Evolutionary conservation across 75 land plant species (phyloP).

Genomic region (Selaginella moellendorffii): DNA sequence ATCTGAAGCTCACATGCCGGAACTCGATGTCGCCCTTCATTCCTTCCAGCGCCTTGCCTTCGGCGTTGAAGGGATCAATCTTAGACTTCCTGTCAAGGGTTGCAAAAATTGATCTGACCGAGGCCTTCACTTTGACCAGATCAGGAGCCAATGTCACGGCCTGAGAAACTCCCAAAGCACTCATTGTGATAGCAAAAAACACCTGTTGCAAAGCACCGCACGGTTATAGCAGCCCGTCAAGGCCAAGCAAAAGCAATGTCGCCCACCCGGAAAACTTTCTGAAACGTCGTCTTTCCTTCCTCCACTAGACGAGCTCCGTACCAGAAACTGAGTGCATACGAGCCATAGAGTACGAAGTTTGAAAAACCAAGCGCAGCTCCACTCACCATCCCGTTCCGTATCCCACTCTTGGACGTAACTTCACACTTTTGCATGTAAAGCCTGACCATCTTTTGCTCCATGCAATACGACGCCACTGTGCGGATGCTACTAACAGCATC

Average conservation of each 20-base stretch:
- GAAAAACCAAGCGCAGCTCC: not conserved
- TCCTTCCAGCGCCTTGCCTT: constrained; percentile 24
- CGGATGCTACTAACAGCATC: constrained; percentile 8
- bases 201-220: constrained; percentile 31
- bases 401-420: not conserved
- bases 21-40: constrained; percentile 56
- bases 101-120: constrained; percentile 53
- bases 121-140: constrained; percentile 38
- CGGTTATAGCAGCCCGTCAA: no score
- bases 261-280: constrained; percentile 1
- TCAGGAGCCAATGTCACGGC: constrained; percentile 48
- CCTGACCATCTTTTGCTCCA: not conserved
- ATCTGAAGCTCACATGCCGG: constrained; percentile 48
- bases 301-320: constrained; percentile 7
- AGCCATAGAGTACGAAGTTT: constrained; percentile 5
- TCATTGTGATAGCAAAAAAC: constrained; percentile 60
- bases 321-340: constrained; percentile 6
- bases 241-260: no score
- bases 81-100: constrained; percentile 50
- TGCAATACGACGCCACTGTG: constrained; percentile 3
- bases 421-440: constrained; percentile 1
- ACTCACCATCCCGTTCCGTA: not conserved
- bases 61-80: constrained; percentile 29
- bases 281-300: not conserved
- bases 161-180: constrained; percentile 50